Base-by-base conservation (phyloP, 768 basidiomycete species). In the Suillus americanus region DNA sequence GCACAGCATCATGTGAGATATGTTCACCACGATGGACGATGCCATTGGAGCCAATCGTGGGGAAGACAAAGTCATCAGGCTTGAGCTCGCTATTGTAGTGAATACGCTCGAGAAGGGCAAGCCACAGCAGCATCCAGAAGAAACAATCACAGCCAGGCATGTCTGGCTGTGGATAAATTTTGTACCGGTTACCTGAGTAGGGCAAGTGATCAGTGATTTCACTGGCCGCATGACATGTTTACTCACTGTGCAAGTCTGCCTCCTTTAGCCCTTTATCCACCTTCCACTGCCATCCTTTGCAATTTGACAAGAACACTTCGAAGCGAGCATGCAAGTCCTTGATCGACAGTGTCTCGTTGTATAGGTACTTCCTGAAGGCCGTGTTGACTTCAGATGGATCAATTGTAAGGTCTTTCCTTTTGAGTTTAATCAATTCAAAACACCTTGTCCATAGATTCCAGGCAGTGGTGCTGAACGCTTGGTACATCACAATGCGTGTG, bases 101-200 rank as follows among this genome's bases (percentile, higher is more conserved):
- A 10, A n/a, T 8, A 2, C 28, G 0, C 50, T 67, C 30, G 0
- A 69, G 62, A 66, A 66, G 67, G 23, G 48, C 54, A 28, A 68
- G 33, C 33, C 73, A 79, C 5, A 64, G 20, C 8, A 60, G n/a
- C 1, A 80, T 65, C 61, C 76, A 72, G 0, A 67, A 63, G 57
- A 69, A 73, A 69, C 75, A 70, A 62, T 78, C 73, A 1, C 73
- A 69, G n/a, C 70, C 73, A 2, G 66, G 70, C 3, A 74, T 65
- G 45, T 78, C 71, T 37, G 75, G 74, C 62, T 73, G 64, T 51
- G 69, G 69, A 66, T 77, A 80, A 18, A 81, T 78, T 23, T 77
- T 50, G 60, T 79, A 80, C 5, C 62, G 67, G 38, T 77, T 74
- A 69, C 75, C 62, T 73, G n/a, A n/a, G n/a, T n/a, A n/a, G 63